These are phyloP conservation scores for Coriaria nepalensis DNA, from an alignment of 306 rosid genomes.

Conservation along the genomic window DNA sequence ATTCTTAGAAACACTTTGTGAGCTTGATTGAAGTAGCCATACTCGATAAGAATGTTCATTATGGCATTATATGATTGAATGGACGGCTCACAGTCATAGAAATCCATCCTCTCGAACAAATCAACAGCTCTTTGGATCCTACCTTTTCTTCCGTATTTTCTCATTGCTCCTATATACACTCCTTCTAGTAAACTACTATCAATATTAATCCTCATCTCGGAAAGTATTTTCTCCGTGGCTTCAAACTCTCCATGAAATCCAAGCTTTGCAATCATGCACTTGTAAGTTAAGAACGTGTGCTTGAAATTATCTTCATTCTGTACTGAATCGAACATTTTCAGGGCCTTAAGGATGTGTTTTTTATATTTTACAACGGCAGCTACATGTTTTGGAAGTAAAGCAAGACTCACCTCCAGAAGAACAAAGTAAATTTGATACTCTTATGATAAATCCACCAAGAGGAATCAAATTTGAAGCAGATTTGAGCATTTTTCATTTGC, in stretches of 20 bases:
- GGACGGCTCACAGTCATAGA: conserved; percentile 59
- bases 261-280: conserved; percentile 64
- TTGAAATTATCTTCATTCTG: conserved; percentile 64
- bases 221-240: conserved; percentile 58
- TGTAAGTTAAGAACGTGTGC: conserved; percentile 56
- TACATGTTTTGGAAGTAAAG: conserved; percentile 65
- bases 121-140: conserved; percentile 71
- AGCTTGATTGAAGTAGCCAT: conserved; percentile 46
- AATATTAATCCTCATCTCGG: conserved; percentile 42
- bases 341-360: conserved; percentile 64
- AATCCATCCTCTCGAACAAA: conserved; percentile 75
- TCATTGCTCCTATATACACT: conserved; percentile 60
- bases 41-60: conserved; percentile 64
- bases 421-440: background rate
- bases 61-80: conserved; percentile 62
- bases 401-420: conserved; percentile 35
- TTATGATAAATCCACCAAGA: background rate
- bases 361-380: conserved; percentile 49
- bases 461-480: conserved; percentile 1
- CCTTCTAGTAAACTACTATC: conserved; percentile 51
- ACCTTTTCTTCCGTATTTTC: conserved; percentile 63
- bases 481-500: background rate
- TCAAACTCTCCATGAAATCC: conserved; percentile 58
- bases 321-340: conserved; percentile 57
- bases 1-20: conserved; percentile 75